These are phyloP conservation scores for Combretum micranthum DNA, from an alignment of 345 rosid genomes.

Conservation along the genomic window DNA sequence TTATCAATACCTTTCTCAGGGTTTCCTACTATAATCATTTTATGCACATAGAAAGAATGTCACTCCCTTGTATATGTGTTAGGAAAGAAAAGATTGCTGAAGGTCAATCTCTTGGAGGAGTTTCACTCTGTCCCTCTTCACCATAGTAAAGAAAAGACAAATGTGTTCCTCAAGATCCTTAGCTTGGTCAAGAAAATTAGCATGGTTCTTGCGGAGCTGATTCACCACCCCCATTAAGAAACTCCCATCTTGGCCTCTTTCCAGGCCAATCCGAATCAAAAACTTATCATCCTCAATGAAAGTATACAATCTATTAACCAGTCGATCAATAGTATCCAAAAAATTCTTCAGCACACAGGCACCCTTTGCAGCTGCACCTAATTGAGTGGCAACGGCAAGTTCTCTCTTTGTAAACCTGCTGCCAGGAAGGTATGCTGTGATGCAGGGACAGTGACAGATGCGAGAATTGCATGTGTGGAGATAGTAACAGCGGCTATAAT, in stretches of 20 bases:
- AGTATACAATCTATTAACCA: constrained; percentile 39
- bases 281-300: constrained; percentile 45
- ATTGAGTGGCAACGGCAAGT: constrained; percentile 45
- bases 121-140: constrained; percentile 49
- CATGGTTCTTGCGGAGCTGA: constrained; percentile 40
- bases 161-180: constrained; percentile 60
- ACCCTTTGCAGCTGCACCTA: constrained; percentile 56
- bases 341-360: constrained; percentile 41
- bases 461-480: constrained; percentile 50
- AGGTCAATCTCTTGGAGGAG: constrained; percentile 41
- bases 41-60: too few relatives aligned
- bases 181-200: constrained; percentile 31
- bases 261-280: constrained; percentile 45
- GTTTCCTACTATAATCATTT: too few relatives aligned
- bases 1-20: too few relatives aligned
- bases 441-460: constrained; percentile 42
- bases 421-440: constrained; percentile 32
- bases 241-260: constrained; percentile 40
- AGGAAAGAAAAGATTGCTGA: constrained; percentile 13
- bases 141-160: constrained; percentile 46
- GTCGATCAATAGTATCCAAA: constrained; percentile 51
- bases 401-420: constrained; percentile 43
- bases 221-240: constrained; percentile 40
- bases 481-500: constrained; percentile 32
- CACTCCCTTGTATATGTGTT: constrained; percentile 1